Conservation (phyloP, 1,284 basidiomycete genomes). For the Tylopilus orsonianus region DNA sequence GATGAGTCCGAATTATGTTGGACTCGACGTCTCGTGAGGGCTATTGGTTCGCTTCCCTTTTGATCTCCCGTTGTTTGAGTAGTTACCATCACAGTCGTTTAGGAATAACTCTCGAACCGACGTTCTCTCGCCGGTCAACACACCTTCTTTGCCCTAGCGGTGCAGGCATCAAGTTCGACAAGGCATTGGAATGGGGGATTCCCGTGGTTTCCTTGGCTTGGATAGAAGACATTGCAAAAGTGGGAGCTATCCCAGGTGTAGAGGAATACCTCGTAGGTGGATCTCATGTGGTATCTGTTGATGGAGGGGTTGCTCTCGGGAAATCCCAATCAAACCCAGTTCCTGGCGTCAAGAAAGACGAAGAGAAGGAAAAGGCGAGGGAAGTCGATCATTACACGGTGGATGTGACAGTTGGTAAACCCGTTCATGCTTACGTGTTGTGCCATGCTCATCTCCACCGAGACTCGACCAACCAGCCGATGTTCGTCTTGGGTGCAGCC, state of each 20-base stretch:
- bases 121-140: slow-evolving; percentile 63
- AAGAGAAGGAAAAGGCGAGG: slow-evolving; percentile 34
- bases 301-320: not conserved
- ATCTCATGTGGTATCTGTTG: slow-evolving; percentile 1
- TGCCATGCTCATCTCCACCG: not conserved
- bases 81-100: slow-evolving; percentile 1
- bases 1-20: slow-evolving; percentile 62
- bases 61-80: not conserved
- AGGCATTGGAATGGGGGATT: slow-evolving; percentile 69
- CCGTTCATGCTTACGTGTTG: not conserved
- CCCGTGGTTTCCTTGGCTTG: slow-evolving; percentile 62
- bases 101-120: slow-evolving; percentile 57
- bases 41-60: slow-evolving; percentile 48
- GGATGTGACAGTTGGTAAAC: slow-evolving; percentile 39
- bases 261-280: slow-evolving; percentile 19
- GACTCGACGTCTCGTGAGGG: slow-evolving; percentile 59
- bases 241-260: slow-evolving; percentile 42
- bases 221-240: slow-evolving; percentile 53
- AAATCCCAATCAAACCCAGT: not conserved
- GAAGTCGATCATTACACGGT: slow-evolving; percentile 30
- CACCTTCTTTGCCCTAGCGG: slow-evolving; percentile 73
- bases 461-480: slow-evolving; percentile 7
- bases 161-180: slow-evolving; percentile 68
- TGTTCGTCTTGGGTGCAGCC: slow-evolving; percentile 23
- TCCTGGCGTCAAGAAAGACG: slow-evolving; percentile 7